Conservation (phyloP, 2,329 filamentous ascomycete genomes). For the Penicillium sp. region DNA sequence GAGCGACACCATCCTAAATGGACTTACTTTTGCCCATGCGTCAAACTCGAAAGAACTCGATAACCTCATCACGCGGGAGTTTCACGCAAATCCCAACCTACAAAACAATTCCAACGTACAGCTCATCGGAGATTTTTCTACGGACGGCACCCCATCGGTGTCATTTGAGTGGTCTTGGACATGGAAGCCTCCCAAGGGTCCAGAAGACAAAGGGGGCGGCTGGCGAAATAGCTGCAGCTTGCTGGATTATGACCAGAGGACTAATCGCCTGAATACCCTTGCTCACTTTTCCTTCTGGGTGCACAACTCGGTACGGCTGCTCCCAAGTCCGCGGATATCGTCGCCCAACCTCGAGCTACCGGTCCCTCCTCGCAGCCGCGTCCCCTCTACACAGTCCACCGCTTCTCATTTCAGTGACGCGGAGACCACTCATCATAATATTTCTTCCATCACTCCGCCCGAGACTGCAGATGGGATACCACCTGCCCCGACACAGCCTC, state of each 20-base stretch:
- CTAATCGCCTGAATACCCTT: slow-evolving; percentile 83
- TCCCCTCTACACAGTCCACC: slow-evolving; percentile 84
- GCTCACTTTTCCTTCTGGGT: slow-evolving; percentile 97
- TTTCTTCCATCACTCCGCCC: slow-evolving; percentile 30
- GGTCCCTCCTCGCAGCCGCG: slow-evolving; percentile 73
- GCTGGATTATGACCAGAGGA: slow-evolving; percentile 93
- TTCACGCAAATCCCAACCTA: slow-evolving; percentile 93
- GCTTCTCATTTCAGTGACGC: slow-evolving; percentile 76
- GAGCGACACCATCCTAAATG: slow-evolving; percentile 76
- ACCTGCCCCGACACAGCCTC: slow-evolving; percentile 20
- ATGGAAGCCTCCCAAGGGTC: slow-evolving; percentile 84
- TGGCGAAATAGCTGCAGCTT: slow-evolving; percentile 98
- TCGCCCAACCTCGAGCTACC: slow-evolving; percentile 72
- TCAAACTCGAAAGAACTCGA: slow-evolving; percentile 85
- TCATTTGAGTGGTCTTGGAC: slow-evolving; percentile 96
- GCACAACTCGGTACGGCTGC: slow-evolving; percentile 58
- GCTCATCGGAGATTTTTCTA: slow-evolving; percentile 87
- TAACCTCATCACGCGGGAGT: slow-evolving; percentile 90
- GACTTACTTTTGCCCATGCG: slow-evolving; percentile 89
- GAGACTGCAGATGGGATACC: slow-evolving; percentile 30
- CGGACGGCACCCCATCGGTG: slow-evolving; percentile 77
- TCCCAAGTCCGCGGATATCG: slow-evolving; percentile 61
- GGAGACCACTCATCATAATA: slow-evolving; percentile 51
- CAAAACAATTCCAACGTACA: slow-evolving; percentile 97
- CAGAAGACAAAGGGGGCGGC: slow-evolving; percentile 81